These are phyloP conservation scores for Aspergillus terreus DNA, from an alignment of 2,329 filamentous ascomycete species.

Conservation along the genomic window DNA sequence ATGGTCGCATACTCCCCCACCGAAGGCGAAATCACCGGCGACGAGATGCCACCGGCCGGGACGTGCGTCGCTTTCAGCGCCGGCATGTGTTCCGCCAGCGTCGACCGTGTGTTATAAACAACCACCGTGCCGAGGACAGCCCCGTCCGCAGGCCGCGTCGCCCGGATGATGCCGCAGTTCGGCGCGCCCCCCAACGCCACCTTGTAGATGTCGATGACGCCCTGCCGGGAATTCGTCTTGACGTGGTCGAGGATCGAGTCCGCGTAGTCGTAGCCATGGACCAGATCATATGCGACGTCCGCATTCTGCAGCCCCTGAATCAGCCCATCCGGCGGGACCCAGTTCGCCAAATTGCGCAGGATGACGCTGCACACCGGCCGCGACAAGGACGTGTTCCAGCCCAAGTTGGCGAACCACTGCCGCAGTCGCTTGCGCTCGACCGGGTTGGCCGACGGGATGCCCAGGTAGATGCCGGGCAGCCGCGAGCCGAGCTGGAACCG, in stretches of 20 bases:
- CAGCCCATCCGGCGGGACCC: constrained; percentile 74
- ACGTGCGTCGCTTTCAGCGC: constrained; percentile 58
- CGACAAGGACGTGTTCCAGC: constrained; percentile 73
- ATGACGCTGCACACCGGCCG: constrained; percentile 67
- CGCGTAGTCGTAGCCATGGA: constrained; percentile 74
- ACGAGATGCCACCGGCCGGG: constrained; percentile 69
- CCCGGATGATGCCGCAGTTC: constrained; percentile 76
- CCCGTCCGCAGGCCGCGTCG: constrained; percentile 66
- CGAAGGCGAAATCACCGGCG: constrained; percentile 68
- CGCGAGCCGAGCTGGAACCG: constrained; percentile 77
- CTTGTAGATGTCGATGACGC: constrained; percentile 75
- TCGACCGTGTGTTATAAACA: constrained; percentile 68
- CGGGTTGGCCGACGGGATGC: constrained; percentile 68
- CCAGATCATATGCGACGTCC: constrained; percentile 75
- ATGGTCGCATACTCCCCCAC: constrained; percentile 66
- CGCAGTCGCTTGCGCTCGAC: constrained; percentile 58
- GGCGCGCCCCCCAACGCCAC: constrained; percentile 68
- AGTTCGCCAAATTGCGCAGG: constrained; percentile 67
- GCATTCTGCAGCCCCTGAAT: constrained; percentile 68
- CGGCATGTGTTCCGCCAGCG: constrained; percentile 67
- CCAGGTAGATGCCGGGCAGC: constrained; percentile 80
- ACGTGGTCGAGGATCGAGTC: constrained; percentile 72
- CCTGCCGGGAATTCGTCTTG: constrained; percentile 68
- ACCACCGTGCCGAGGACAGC: constrained; percentile 75
- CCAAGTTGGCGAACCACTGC: constrained; percentile 85